Evolutionary conservation across 2,329 filamentous ascomycete species (phyloP), one percentile per base, ranked within the genome.

Genomic region (Fusarium heterosporum): DNA sequence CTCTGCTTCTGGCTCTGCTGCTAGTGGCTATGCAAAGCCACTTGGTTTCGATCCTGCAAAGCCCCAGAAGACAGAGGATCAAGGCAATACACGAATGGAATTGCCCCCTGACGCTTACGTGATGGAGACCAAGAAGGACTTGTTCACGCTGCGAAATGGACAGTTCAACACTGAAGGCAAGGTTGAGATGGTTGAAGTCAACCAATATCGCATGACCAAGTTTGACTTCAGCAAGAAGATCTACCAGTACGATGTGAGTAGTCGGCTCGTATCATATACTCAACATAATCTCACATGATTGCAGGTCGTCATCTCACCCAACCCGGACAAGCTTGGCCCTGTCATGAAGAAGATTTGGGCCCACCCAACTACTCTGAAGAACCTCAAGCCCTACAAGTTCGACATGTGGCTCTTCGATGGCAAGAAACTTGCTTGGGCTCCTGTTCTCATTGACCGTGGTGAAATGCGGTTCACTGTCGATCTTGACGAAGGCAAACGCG

Each of bases 191-290:
- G 70, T 93, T 2, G 77, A 83, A 1, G 79, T 97, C 36, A 98
- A 98, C 75, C 89, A 93, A 12, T 97, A 90, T 78, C 84, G 88
- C 0, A 89, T 97, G 54, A 78, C 76, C 0, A 78, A 81, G 11
- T 87, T 89, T 38, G 74, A 80, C 55, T 88, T 88, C 0, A 82
- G 77, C 3, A 84, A 82, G 13, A 85, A 87, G 0, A 86, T 97
- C 22, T 89, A 89, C 64, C 94, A 97, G 74, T 98, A 95, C 71
- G 93, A 97, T 80, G 92, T 94, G 80, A 84, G 90, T 85, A 42
- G 46, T 16, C 8, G 16, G 9, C 16, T 17, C 16, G 34, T 36
- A 36, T n/a, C 34, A 7, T 36, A 5, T 9, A 14, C 22, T n/a
- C 17, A 22, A 22, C 46, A 25, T 22, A 39, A 36, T 19, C 55